These are phyloP conservation scores for Talaromyces sp. DNA, from an alignment of 2,329 filamentous ascomycete species.

Conservation along the genomic window DNA sequence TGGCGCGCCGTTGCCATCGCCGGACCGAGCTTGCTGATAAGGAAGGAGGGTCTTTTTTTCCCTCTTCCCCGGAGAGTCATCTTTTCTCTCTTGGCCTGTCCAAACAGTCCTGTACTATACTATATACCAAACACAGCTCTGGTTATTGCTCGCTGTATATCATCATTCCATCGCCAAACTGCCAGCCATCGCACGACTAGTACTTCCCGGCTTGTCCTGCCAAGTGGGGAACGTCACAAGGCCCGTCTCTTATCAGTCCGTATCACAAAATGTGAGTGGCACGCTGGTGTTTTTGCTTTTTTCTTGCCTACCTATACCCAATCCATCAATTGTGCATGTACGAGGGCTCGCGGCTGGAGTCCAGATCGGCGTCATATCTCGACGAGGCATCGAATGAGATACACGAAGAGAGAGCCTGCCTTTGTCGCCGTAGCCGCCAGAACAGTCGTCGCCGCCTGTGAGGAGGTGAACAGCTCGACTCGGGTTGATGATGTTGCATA, in stretches of 20 bases:
- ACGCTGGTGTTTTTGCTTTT: constrained; percentile 16
- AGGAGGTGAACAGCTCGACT: constrained; percentile 1
- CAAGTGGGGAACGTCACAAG: constrained; percentile 19
- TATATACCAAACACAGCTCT: not conserved
- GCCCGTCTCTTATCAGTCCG: constrained; percentile 14
- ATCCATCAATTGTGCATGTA: constrained; percentile 1
- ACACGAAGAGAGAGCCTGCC: not conserved
- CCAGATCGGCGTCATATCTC: constrained; percentile 6
- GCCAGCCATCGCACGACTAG: not conserved
- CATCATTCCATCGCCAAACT: not conserved
- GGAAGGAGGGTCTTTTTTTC: not conserved
- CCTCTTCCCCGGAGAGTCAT: not conserved
- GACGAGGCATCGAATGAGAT: constrained; percentile 16
- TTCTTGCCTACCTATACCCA: constrained; percentile 12
- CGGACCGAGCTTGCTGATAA: constrained; percentile 12
- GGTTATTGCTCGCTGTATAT: not conserved
- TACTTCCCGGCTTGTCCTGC: not conserved
- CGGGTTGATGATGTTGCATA: not conserved
- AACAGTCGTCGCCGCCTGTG: not conserved
- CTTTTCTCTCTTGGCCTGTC: not conserved
- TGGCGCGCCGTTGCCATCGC: constrained; percentile 3
- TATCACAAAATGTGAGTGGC: constrained; percentile 19
- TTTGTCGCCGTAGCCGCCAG: constrained; percentile 20
- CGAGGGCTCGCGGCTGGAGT: constrained; percentile 10
- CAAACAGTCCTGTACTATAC: not conserved